Evolutionary conservation across 116 monocot genomes (phyloP).

Genomic region (Cymodocea nodosa): DNA sequence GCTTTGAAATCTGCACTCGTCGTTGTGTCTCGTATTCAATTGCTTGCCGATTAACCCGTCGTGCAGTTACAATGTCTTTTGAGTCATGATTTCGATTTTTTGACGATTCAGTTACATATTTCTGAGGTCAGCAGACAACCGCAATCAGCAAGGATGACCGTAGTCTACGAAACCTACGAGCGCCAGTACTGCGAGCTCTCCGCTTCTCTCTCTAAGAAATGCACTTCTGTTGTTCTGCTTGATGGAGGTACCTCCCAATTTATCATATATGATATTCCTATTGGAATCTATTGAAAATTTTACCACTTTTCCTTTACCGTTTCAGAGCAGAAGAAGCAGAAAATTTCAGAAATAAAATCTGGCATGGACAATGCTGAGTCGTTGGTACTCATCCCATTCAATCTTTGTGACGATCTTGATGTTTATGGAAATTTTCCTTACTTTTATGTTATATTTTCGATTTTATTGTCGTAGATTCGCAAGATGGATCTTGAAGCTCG

Average conservation of each 20-base stretch:
- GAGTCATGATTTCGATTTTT: too few species aligned
- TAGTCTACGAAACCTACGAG: constrained; percentile 56
- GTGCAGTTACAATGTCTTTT: too few species aligned
- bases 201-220: constrained; percentile 42
- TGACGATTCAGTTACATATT: too few species aligned
- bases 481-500: constrained; percentile 87
- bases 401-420: background rate
- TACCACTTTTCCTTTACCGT: background rate
- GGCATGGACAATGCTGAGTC: constrained; percentile 75
- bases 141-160: constrained; percentile 27
- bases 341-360: constrained; percentile 62
- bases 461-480: constrained; percentile 33
- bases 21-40: too few species aligned
- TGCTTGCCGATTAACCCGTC: too few species aligned
- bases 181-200: constrained; percentile 62
- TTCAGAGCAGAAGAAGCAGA: constrained; percentile 88
- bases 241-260: constrained; percentile 36
- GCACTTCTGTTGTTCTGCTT: constrained; percentile 27
- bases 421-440: background rate
- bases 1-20: too few species aligned
- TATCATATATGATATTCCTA: too few species aligned
- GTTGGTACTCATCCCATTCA: constrained; percentile 28
- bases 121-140: too few species aligned
- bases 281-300: too few species aligned
- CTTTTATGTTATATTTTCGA: background rate